These are phyloP conservation scores for Cyclotella atomus DNA, from an alignment of 108 stramenopile species.

Conservation along the genomic window DNA sequence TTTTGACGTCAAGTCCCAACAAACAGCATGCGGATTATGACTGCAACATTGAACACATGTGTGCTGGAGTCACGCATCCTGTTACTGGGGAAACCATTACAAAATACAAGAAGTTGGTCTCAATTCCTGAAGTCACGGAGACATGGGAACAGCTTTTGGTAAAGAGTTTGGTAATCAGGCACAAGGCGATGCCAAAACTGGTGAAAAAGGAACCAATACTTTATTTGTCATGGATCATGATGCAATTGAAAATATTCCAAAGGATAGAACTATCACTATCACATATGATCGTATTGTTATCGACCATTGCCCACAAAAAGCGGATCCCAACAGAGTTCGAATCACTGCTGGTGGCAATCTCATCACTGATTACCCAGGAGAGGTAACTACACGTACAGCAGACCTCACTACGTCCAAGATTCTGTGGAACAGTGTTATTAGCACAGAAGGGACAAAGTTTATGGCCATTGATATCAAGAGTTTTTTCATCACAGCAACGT, in stretches of 20 bases:
- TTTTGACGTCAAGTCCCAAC: background rate
- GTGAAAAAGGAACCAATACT: constrained; percentile 1
- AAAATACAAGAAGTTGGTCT: constrained; percentile 30
- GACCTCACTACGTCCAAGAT: constrained; percentile 5
- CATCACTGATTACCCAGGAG: constrained; percentile 37
- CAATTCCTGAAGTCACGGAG: constrained; percentile 9
- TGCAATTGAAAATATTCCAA: constrained; percentile 18
- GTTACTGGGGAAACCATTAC: constrained; percentile 10
- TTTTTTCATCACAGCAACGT: background rate
- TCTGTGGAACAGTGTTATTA: background rate
- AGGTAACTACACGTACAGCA: constrained; percentile 3
- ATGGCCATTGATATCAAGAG: constrained; percentile 7
- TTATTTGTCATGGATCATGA: background rate
- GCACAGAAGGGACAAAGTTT: background rate
- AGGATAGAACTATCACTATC: constrained; percentile 16
- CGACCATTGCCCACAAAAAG: constrained; percentile 38
- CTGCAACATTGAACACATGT: constrained; percentile 1
- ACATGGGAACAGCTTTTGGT: constrained; percentile 31
- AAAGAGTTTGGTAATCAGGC: constrained; percentile 20
- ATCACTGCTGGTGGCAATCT: constrained; percentile 50
- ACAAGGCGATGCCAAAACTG: constrained; percentile 28
- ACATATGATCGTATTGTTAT: constrained; percentile 41
- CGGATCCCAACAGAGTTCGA: constrained; percentile 35
- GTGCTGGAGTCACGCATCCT: background rate
- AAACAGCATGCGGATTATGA: background rate